phyloP scores from a whole-genome alignment of 2,329 filamentous ascomycete species.

The Fusarium napiforme region DNA sequence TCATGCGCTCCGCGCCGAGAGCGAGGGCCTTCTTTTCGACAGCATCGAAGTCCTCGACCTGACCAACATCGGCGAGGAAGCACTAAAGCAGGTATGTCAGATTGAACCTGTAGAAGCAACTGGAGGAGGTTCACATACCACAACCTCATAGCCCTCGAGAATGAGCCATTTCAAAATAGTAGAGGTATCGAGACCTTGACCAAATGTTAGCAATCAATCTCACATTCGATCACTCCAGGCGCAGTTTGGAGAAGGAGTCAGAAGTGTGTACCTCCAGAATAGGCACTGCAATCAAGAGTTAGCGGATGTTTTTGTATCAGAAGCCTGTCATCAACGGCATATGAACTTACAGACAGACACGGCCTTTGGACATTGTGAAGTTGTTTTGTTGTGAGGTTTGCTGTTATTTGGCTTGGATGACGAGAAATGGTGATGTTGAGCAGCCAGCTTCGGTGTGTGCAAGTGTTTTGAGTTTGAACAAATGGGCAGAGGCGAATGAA shows the following conservation, averaged over 20 bases:
- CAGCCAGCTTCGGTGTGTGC: neutral
- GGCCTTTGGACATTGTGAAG: slow-evolving; percentile 26
- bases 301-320: neutral
- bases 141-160: slow-evolving; percentile 43
- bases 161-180: slow-evolving; percentile 54
- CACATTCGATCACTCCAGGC: neutral
- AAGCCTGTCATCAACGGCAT: neutral
- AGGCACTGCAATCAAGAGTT: slow-evolving; percentile 12
- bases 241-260: neutral
- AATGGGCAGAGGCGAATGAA: neutral
- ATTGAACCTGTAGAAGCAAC: neutral
- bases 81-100: slow-evolving; percentile 35
- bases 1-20: slow-evolving; percentile 54
- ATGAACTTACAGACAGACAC: slow-evolving; percentile 27
- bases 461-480: neutral
- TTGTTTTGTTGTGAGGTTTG: neutral
- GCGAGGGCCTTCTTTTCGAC: slow-evolving; percentile 73
- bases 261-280: slow-evolving; percentile 21
- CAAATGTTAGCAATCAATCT: neutral
- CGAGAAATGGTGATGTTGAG: neutral
- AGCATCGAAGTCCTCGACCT: slow-evolving; percentile 76
- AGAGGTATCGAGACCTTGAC: slow-evolving; percentile 54
- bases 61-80: slow-evolving; percentile 71
- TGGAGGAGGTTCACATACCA: neutral
- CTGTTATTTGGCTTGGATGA: neutral